Evolutionary conservation across 2,329 filamentous ascomycete species (phyloP), one percentile per base, ranked within the genome.

Genomic region (Aspergillus ochraceoroseus): DNA sequence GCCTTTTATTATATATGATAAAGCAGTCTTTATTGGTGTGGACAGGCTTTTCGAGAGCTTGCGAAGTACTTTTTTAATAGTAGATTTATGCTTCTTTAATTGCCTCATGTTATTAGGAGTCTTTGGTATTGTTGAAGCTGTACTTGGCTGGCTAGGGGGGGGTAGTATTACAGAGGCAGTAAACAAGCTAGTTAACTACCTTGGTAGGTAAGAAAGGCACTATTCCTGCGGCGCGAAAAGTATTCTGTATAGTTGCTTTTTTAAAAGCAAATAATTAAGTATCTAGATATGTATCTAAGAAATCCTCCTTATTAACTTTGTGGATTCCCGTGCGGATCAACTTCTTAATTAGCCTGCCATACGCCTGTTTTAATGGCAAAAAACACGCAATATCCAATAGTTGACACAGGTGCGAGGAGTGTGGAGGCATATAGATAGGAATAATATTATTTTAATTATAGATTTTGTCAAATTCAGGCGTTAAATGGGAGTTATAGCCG

Each of bases 371-470:
- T 22, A 46, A 32, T 9, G 30, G 20, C 13, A 31, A 33, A 34
- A 43, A 46, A 15, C 28, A 36, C 29, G 28, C 12, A 23, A 46
- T 18, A 38, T 46, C 34, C 32, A 43, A 30, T 6, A 20, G 33
- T 25, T 46, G 34, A 42, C 30, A 38, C 17, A 42, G 38, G 31
- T 46, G 29, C 9, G 23, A 46, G 26, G 33, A 38, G 12, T 46
- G 13, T 7, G 15, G 18, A 30, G 36, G 31, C 11, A 44, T 33
- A 22, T 15, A 44, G 11, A 44, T 31, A 38, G 36, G 26, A 29
- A 44, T 39, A 44, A 70, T 67, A 30, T 66, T 61, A 33, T 66
- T 44, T n/a, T 57, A 40, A 36, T 47, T 55, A 44, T 48, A 70
- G 44, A 55, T 61, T 19, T 58, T 25, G 29, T 66, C 38, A 41